These are phyloP conservation scores for Colletotrichum liriopes DNA, from an alignment of 2,329 filamentous ascomycete genomes.

Conservation along the genomic window DNA sequence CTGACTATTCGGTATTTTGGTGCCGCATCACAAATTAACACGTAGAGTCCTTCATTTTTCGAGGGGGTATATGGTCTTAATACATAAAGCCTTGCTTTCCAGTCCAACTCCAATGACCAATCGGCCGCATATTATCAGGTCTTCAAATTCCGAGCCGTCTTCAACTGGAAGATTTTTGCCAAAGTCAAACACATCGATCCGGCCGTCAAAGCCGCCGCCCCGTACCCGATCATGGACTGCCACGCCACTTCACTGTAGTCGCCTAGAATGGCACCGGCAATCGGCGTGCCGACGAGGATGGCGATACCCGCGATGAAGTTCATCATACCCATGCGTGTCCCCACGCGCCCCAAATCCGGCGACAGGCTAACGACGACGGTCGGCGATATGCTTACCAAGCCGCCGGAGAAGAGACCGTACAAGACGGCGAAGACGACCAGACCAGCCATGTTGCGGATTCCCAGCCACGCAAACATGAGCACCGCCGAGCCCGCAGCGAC, in stretches of 20 bases:
- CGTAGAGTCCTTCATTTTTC: not conserved
- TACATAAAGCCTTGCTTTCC: not conserved
- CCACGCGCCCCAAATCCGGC: conserved; percentile 54
- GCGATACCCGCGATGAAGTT: conserved; percentile 55
- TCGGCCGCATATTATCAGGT: not conserved
- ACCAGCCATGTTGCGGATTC: conserved; percentile 53
- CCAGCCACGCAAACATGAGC: conserved; percentile 58
- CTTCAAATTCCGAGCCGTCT: conserved; percentile 12
- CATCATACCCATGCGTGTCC: conserved; percentile 56
- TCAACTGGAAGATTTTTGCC: conserved; percentile 40
- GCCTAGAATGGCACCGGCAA: conserved; percentile 54
- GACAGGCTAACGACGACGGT: conserved; percentile 56
- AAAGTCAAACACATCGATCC: conserved; percentile 30
- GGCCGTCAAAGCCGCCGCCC: conserved; percentile 35
- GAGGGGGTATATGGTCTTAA: not conserved
- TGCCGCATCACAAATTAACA: not conserved
- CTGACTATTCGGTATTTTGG: not conserved
- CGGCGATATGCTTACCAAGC: conserved; percentile 60
- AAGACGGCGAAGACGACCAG: conserved; percentile 59
- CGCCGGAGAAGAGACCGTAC: conserved; percentile 63
- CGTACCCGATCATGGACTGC: conserved; percentile 41
- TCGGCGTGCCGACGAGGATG: conserved; percentile 64
- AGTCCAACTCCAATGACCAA: not conserved
- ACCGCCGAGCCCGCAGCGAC: conserved; percentile 53
- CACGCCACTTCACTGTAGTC: conserved; percentile 31